Conservation (phyloP, 768 basidiomycete species). For the Termitomyces sp. region DNA sequence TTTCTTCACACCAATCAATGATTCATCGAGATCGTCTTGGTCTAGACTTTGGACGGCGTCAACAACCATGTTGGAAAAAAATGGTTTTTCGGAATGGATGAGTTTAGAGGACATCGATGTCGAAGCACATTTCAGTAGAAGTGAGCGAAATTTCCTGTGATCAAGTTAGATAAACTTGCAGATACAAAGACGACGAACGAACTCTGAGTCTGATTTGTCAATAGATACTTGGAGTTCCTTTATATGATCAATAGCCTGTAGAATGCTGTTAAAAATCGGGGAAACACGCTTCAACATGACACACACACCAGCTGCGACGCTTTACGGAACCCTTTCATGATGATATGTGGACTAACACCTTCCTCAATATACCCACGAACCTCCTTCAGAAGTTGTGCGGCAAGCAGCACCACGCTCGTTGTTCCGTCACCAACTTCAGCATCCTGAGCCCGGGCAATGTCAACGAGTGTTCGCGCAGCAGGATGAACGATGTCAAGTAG, state of each 20-base stretch:
- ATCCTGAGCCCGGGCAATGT: constrained; percentile 97
- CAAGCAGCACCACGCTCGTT: constrained; percentile 91
- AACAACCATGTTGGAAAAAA: constrained; percentile 98
- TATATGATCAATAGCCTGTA: constrained; percentile 79
- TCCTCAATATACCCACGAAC: constrained; percentile 90
- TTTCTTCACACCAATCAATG: constrained; percentile 95
- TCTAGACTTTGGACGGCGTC: constrained; percentile 93
- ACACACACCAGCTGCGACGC: constrained; percentile 76
- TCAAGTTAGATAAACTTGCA: constrained; percentile 13
- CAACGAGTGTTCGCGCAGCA: constrained; percentile 95
- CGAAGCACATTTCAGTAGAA: constrained; percentile 93
- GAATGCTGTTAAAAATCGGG: background rate
- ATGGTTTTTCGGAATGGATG: constrained; percentile 97
- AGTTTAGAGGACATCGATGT: constrained; percentile 99
- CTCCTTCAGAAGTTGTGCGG: constrained; percentile 93
- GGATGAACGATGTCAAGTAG: constrained; percentile 97
- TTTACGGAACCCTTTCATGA: constrained; percentile 93
- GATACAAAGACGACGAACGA: constrained; percentile 24
- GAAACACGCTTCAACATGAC: constrained; percentile 3
- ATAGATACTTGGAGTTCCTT: constrained; percentile 86
- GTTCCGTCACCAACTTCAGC: constrained; percentile 99
- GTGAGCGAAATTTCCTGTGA: constrained; percentile 82
- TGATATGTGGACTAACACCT: constrained; percentile 94
- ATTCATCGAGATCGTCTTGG: constrained; percentile 91
- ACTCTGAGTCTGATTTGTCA: constrained; percentile 89